Base-by-base conservation (phyloP, 2,329 filamentous ascomycete species). In the Penicillium sumatraense region DNA sequence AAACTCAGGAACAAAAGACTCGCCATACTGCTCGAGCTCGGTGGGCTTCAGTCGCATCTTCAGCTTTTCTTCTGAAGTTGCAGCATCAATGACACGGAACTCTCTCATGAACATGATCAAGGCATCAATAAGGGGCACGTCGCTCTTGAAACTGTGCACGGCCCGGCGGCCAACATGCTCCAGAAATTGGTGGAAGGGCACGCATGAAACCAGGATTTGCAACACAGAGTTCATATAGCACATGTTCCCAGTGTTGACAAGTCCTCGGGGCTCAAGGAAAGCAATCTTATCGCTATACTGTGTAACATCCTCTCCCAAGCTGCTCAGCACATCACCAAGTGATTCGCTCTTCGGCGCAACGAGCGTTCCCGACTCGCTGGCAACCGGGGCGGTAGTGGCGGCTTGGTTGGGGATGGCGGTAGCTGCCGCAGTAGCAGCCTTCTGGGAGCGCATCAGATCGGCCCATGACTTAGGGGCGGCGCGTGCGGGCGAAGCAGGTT, bases 181-280 rank as follows among this genome's bases (percentile, higher is more conserved):
- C 60, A 99, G 77, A 70, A 99, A 97, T 69, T 93, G 87, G 75
- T 96, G 97, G 72, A 99, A 99, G 5, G 95, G 95, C 65, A 88
- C 83, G 75, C 93, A 98, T 72, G 93, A 98, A 63, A 97, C 85
- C 68, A 99, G 85, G 71, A 96, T 90, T 88, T 99, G 95, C 62
- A 99, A 83, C 73, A 98, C 93, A 60, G 95, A 97, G 80, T 98
- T 99, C 95, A 99, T 98, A 78, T 99, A 99, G 77, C 95, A 99
- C 90, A 98, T 96, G 72, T 99, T 98, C 47, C 95, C 95, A 36
- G 93, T 96, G 76, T 99, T 99, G 64, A 96, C 90, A 69, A 99
- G 83, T 46, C 95, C 95, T 63, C 93, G 86, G 48, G 95, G 95
- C 76, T 98, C 91, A 48, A 99, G 82, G 69, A 97, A 97, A 16